Percentiles rank a stretch among this genome's conserved stretches.
phyloP scores from a whole-genome alignment of 2,329 filamentous ascomycete species.

The Fusarium illudens region DNA sequence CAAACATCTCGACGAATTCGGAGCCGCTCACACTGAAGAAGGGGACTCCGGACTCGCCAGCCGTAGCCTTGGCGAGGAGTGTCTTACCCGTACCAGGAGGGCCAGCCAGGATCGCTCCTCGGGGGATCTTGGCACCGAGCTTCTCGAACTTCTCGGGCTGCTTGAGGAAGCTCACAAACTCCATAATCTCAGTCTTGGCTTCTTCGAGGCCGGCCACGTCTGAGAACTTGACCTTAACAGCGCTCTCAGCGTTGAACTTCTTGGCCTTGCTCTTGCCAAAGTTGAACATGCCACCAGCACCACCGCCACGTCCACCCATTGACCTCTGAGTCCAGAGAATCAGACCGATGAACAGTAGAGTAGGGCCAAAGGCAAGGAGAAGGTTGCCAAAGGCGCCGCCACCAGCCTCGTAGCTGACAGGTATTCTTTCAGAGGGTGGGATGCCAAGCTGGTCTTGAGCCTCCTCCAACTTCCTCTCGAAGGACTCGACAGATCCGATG shows the following conservation, averaged over 20 bases:
- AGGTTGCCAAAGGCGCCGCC: conserved; percentile 78
- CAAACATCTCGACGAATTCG: conserved; percentile 99
- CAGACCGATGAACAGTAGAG: conserved; percentile 83
- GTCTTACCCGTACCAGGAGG: conserved; percentile 99
- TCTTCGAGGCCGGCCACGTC: conserved; percentile 99
- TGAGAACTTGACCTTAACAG: conserved; percentile 95
- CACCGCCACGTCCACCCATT: conserved; percentile 72
- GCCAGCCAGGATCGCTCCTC: conserved; percentile 95
- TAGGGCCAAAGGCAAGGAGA: conserved; percentile 82
- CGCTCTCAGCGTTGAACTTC: conserved; percentile 96
- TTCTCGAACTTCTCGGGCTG: conserved; percentile 91
- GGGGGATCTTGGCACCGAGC: conserved; percentile 96
- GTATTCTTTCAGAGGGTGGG: conserved; percentile 86
- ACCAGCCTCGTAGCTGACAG: conserved; percentile 85
- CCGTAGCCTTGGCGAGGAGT: conserved; percentile 93
- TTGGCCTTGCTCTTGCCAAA: conserved; percentile 97
- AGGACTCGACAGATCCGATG: conserved; percentile 92
- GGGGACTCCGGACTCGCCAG: conserved; percentile 93
- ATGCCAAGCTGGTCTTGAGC: conserved; percentile 90
- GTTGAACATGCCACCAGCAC: conserved; percentile 84
- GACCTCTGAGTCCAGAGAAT: conserved; percentile 82
- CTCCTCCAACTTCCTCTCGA: conserved; percentile 87
- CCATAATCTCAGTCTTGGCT: conserved; percentile 98
- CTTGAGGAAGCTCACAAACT: conserved; percentile 97
- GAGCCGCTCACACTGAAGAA: conserved; percentile 99